Percentiles rank a stretch among this genome's conserved stretches.
phyloP scores from a whole-genome alignment of 495 filamentous ascomycete species.

The Glonium stellatum region DNA sequence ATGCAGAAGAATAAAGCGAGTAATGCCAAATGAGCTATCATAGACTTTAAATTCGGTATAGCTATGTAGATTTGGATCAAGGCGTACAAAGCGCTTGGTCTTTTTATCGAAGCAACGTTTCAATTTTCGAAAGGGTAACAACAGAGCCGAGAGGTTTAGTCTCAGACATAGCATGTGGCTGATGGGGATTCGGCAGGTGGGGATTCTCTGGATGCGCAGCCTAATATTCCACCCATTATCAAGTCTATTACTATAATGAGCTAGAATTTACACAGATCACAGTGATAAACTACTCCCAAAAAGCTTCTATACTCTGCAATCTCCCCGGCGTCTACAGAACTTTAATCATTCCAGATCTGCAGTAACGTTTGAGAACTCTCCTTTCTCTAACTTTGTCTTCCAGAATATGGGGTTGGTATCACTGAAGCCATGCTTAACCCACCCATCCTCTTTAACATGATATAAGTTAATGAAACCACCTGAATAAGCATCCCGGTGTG shows the following conservation, averaged over 20 bases:
- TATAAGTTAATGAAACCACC: constrained; percentile 98
- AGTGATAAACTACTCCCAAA: neutral
- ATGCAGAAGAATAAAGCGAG: constrained; percentile 58
- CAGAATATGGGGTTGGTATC: constrained; percentile 69
- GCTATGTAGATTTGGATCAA: no score
- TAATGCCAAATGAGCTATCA: constrained; percentile 8
- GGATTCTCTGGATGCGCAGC: neutral
- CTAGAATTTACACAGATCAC: neutral
- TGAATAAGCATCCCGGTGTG: constrained; percentile 94
- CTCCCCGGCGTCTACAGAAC: neutral
- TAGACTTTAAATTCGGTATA: no score
- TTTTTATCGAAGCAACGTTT: no score
- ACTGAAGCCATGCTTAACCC: constrained; percentile 96
- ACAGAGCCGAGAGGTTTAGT: no score
- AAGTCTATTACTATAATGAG: neutral
- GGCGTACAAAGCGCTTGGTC: no score
- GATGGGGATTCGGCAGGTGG: neutral
- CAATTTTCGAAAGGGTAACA: no score
- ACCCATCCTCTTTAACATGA: constrained; percentile 96
- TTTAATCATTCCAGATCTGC: constrained; percentile 51
- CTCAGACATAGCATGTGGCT: no score
- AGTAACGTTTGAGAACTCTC: constrained; percentile 96
- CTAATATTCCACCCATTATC: neutral
- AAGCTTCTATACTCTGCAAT: neutral
- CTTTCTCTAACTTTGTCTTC: constrained; percentile 96